These are phyloP conservation scores for Picochlorum sp. DNA, from an alignment of 139 green algal genomes.

Conservation along the genomic window DNA sequence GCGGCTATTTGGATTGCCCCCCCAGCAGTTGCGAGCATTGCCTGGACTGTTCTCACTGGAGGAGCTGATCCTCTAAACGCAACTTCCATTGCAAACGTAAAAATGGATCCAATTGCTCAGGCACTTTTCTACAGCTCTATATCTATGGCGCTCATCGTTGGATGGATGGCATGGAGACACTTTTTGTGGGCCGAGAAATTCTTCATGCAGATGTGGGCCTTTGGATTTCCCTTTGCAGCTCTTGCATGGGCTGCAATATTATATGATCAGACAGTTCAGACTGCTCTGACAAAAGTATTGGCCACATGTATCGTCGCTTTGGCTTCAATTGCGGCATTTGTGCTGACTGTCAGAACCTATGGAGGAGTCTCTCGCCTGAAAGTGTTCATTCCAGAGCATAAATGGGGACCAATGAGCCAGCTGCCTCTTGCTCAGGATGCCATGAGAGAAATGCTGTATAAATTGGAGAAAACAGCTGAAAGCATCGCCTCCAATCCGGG, in stretches of 20 bases:
- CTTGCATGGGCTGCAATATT: slow-evolving; percentile 18
- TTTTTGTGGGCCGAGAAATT: slow-evolving; percentile 25
- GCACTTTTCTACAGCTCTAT: slow-evolving; percentile 11
- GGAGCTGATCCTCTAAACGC: too few relatives aligned
- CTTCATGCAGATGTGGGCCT: slow-evolving; percentile 27
- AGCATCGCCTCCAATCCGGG: background rate
- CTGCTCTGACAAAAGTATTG: slow-evolving; percentile 19
- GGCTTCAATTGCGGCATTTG: slow-evolving; percentile 1
- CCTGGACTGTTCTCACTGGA: slow-evolving; percentile 14
- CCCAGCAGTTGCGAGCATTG: slow-evolving; percentile 25
- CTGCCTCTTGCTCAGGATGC: slow-evolving; percentile 17
- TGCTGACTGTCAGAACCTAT: slow-evolving; percentile 18
- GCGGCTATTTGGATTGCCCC: slow-evolving; percentile 32
- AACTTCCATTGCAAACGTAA: background rate
- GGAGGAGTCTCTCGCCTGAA: slow-evolving; percentile 16
- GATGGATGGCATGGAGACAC: slow-evolving; percentile 16
- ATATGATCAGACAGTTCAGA: slow-evolving; percentile 26
- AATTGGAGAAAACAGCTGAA: background rate
- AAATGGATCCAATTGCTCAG: slow-evolving; percentile 12
- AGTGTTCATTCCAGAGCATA: slow-evolving; percentile 26
- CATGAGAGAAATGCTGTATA: background rate
- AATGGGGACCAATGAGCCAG: slow-evolving; percentile 22
- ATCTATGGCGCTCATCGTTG: slow-evolving; percentile 6
- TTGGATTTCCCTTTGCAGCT: slow-evolving; percentile 27
- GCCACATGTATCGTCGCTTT: slow-evolving; percentile 15